Base-by-base conservation (phyloP, 2,329 filamentous ascomycete genomes). In the Botryotinia convoluta region DNA sequence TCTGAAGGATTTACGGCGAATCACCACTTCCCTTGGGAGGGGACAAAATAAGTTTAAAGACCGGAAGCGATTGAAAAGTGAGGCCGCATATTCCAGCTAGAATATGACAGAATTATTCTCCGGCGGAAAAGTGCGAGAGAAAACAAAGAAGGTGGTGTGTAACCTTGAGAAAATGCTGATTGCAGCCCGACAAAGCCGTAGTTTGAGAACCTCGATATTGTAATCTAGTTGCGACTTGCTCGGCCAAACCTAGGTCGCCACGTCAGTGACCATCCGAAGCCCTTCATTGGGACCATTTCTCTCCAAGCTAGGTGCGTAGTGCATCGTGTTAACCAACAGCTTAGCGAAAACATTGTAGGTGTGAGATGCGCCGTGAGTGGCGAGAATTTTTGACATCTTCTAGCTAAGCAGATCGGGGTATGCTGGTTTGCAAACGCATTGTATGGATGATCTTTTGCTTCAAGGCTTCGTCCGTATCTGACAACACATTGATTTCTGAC, bases 231-330 rank as follows among this genome's bases (percentile, higher is more conserved):
- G 71, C 62, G 45, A 72, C 63, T 59, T 48, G 39, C 62, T 74
- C 74, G 78, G 74, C 79, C 80, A 81, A 77, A 78, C 68, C 78
- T 67, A 79, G 75, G 57, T 75, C 75, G 80, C 79, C 80, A 81
- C 80, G 79, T 81, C 77, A 79, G 76, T 78, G 72, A 61, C 71
- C 71, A 48, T 69, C 64, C 65, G 65, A 64, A 62, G 72, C 59
- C 74, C 74, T 69, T 73, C 73, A 77, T 77, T 79, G 74, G 76
- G 74, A 77, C 76, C 45, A 29, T 72, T 65, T 72, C 74, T 67
- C 64, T 76, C 74, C 71, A 75, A 75, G 68, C 67, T 72, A 72
- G 26, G 39, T 72, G 71, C 62, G 64, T 51, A 48, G 62, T 69
- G 63, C 71, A 69, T 61, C 57, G 71, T 54, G 65, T 73, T 70